phyloP scores from a whole-genome alignment of 148 eudicot genomes.

The Rhododendron griersonianum region DNA sequence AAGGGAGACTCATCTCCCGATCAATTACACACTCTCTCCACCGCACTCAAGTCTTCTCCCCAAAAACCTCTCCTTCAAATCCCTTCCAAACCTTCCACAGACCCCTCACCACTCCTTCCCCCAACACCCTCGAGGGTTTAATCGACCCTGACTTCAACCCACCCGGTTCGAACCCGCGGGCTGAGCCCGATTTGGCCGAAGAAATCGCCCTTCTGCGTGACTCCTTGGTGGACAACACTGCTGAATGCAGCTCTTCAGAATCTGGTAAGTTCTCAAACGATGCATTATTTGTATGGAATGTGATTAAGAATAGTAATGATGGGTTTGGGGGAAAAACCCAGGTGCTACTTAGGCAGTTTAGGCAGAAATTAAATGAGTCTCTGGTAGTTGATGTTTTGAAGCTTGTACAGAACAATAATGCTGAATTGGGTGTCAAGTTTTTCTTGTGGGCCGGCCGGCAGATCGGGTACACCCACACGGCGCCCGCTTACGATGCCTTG shows the following conservation, averaged over 20 bases:
- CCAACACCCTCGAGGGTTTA: slow-evolving; percentile 31
- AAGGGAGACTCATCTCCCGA: slow-evolving; percentile 4
- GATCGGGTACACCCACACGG: slow-evolving; percentile 67
- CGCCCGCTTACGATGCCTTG: slow-evolving; percentile 55
- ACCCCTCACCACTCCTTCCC: slow-evolving; percentile 23
- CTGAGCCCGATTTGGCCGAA: slow-evolving; percentile 19
- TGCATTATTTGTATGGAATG: slow-evolving; percentile 39
- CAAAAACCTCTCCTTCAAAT: not conserved
- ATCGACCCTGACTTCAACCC: slow-evolving; percentile 21
- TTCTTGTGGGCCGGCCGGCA: slow-evolving; percentile 88
- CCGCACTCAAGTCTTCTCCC: not conserved
- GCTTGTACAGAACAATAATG: slow-evolving; percentile 37
- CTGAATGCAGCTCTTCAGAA: slow-evolving; percentile 12
- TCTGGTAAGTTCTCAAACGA: slow-evolving; percentile 42
- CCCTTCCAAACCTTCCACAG: slow-evolving; percentile 7
- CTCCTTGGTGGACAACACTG: slow-evolving; percentile 15
- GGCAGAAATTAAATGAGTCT: slow-evolving; percentile 47
- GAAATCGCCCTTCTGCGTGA: slow-evolving; percentile 40
- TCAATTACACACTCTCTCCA: not conserved
- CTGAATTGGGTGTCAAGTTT: slow-evolving; percentile 68
- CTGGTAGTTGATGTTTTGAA: slow-evolving; percentile 68
- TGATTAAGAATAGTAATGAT: slow-evolving; percentile 41
- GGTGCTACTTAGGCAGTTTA: slow-evolving; percentile 59
- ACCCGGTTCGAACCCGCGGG: slow-evolving; percentile 2
- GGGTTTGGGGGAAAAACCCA: slow-evolving; percentile 43